A percentile compares a stretch with the other conserved stretches of the same genome.
phyloP scores from a whole-genome alignment of 1,284 basidiomycete genomes.

The Ganoderma meredithae region DNA sequence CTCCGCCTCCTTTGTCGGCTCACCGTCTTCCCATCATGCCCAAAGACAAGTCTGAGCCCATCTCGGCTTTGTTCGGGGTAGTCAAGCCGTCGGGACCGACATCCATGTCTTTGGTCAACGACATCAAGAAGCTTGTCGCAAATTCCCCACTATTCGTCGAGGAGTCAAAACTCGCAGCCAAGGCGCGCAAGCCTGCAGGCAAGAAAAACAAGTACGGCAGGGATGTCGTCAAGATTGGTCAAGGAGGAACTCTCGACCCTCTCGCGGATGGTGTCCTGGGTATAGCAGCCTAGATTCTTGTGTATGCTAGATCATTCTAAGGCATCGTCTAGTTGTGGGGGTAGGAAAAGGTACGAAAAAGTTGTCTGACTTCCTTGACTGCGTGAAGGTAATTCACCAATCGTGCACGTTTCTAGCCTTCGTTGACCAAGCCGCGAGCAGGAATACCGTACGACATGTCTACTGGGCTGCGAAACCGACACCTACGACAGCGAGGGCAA shows the following conservation, averaged over 20 bases:
- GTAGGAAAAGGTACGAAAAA: slow-evolving; percentile 93
- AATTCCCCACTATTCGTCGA: slow-evolving; percentile 85
- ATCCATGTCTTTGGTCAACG: slow-evolving; percentile 92
- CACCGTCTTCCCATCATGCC: slow-evolving; percentile 57
- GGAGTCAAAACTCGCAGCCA: slow-evolving; percentile 56
- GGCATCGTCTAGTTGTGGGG: slow-evolving; percentile 75
- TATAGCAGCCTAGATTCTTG: slow-evolving; percentile 37
- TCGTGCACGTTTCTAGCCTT: slow-evolving; percentile 22
- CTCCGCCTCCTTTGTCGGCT: not conserved
- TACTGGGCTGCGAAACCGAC: slow-evolving; percentile 95
- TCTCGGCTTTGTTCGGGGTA: slow-evolving; percentile 85
- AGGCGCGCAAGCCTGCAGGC: slow-evolving; percentile 45
- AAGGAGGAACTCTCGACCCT: slow-evolving; percentile 96
- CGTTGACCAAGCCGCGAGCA: slow-evolving; percentile 43
- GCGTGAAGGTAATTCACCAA: slow-evolving; percentile 76
- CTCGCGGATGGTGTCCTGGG: slow-evolving; percentile 94
- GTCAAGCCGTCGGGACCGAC: slow-evolving; percentile 88
- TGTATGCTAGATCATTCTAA: not conserved
- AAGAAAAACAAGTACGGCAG: slow-evolving; percentile 50
- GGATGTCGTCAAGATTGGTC: slow-evolving; percentile 79
- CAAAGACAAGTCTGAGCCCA: slow-evolving; percentile 66
- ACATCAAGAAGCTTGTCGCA: slow-evolving; percentile 82
- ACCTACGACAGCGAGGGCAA: slow-evolving; percentile 92
- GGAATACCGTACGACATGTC: slow-evolving; percentile 92
- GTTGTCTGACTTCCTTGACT: slow-evolving; percentile 86